Base-by-base conservation (phyloP, 2,329 filamentous ascomycete genomes). In the Teratosphaeria destructans region DNA sequence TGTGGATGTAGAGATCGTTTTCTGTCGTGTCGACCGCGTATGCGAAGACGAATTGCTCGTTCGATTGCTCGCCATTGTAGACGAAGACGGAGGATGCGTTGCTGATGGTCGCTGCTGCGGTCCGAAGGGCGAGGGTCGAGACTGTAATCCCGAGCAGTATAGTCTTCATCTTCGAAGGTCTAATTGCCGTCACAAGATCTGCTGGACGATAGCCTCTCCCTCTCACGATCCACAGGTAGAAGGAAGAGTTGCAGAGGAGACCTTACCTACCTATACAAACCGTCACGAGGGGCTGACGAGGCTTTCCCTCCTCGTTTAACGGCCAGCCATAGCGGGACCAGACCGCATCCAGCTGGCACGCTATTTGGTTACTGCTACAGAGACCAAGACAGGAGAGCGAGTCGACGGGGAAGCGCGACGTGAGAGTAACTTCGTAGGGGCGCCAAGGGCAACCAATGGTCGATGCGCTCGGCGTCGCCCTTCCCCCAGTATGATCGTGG, bases 1-100 rank as follows among this genome's bases (percentile, higher is more conserved):
- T 62, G 59, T 67, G 65, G 55, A 68, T 63, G 61, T 65, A 65
- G 14, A 67, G 39, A 32, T 67, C 65, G 16, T 60, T 54, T 1
- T 57, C 60, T 14, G 58, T 37, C 14, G 57, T 29, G 34, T 62
- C 62, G 55, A 61, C 59, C n/a, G 63, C 64, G 52, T 66, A 43
- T 19, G 64, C 63, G 57, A 66, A 67, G 55, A 63, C 55, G 60
- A 66, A 67, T 23, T 59, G 34, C 10, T 57, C 39, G 37, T 54
- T 55, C 11, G 57, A 54, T 23, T 23, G n/a, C 10, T 32, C 23
- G 11, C 11, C n/a, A 35, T 34, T 57, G 62, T 61, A 64, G n/a
- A 62, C 57, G 55, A 63, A 66, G 58, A 64, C 58, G 39, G 59
- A 27, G 34, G 59, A 57, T 8, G 55, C 39, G 26, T 39, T 39